A percentile compares a stretch with the other conserved stretches of the same genome.
Conservation (phyloP, 208 protist species). For the Herpetomonas samuelpessoai region DNA sequence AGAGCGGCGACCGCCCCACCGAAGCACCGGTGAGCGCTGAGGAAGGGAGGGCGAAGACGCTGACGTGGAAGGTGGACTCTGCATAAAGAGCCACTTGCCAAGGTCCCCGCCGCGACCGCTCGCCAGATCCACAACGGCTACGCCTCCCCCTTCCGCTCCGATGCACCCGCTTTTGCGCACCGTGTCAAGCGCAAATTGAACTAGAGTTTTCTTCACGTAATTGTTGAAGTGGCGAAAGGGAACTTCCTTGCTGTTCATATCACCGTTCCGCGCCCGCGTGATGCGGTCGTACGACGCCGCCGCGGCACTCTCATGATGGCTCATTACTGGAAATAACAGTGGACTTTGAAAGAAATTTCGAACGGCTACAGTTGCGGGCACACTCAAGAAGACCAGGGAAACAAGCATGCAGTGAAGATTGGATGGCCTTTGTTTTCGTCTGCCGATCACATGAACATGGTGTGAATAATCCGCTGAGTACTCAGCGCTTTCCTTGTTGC, state of each 20-base stretch:
- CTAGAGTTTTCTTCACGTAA: conserved; percentile 81
- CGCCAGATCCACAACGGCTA: conserved; percentile 67
- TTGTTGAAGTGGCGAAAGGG: conserved; percentile 89
- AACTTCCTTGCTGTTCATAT: conserved; percentile 57
- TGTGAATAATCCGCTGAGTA: no score
- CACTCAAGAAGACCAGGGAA: no score
- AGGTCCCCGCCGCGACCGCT: conserved; percentile 85
- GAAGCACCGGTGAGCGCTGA: neutral
- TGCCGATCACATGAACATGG: no score
- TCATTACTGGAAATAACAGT: no score
- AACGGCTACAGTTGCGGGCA: no score
- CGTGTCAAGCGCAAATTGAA: conserved; percentile 71
- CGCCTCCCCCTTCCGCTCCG: neutral
- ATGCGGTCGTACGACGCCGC: conserved; percentile 75
- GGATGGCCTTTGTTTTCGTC: no score
- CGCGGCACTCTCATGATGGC: conserved; percentile 9
- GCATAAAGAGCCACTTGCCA: conserved; percentile 84
- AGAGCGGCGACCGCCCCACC: conserved; percentile 11
- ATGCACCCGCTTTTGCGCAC: conserved; percentile 1
- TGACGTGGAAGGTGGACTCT: conserved; percentile 43
- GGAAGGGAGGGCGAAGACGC: neutral
- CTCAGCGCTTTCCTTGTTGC: no score
- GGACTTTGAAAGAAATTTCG: no score
- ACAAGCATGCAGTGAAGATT: no score
- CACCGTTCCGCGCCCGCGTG: conserved; percentile 38